Evolutionary conservation across 1,139 yeast genomes (phyloP), one percentile per base, ranked within the genome.

Genomic region (Blastobotrys persicus): DNA sequence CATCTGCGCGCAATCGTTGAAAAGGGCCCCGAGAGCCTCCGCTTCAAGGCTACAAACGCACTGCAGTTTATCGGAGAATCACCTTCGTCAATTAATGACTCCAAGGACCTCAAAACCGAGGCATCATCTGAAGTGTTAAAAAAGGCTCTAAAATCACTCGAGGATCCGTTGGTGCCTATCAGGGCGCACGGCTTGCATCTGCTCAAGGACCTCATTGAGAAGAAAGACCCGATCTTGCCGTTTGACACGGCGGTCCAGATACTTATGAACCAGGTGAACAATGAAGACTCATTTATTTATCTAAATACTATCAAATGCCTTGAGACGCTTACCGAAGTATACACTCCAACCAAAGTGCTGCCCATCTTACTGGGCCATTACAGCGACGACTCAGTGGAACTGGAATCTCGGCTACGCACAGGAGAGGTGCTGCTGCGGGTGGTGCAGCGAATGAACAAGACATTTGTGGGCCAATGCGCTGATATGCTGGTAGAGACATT

Each of bases 241-340:
- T 48, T 79, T 9, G 78, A 76, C 13, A 77, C 78, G 49, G 88
- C 79, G 0, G 66, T 87, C 34, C 74, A 78, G 28, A 68, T 88
- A 14, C 87, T 86, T 62, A 61, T 87, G 41, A 70, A 75, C 1
- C 88, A 85, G 57, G 68, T 92, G 46, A 76, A 77, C 48, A 95
- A 88, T 59, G 76, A 81, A 0, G 98, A 92, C 55, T 95, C 98
- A 0, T 92, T 83, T 63, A 79, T 92, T 14, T 92, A 88, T 63
- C 66, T 92, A 49, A 91, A 87, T 61, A 86, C 85, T 0, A 86
- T 92, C 54, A 88, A 86, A 59, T 91, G 95, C 0, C 68, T 92
- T 20, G 83, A 80, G 46, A 73, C 77, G 17, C 67, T 91, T 38
- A 70, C 84, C 19, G 78, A 74, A 6, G 60, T 71, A 41, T 71